These are phyloP conservation scores for Bruguiera sexangula DNA, from an alignment of 345 rosid species.

Conservation along the genomic window DNA sequence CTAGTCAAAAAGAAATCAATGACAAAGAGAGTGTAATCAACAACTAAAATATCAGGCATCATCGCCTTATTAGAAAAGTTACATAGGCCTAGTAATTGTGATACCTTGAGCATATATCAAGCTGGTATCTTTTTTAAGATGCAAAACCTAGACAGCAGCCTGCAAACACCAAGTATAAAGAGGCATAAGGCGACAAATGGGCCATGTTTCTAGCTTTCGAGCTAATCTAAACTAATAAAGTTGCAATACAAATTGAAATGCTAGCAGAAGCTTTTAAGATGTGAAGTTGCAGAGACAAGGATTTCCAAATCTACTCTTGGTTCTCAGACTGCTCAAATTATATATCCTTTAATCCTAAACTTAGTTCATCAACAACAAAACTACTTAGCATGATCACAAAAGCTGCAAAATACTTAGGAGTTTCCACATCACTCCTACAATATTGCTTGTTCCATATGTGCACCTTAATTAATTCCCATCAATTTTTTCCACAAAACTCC, in stretches of 20 bases:
- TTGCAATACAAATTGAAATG: not conserved
- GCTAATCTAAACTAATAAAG: not conserved
- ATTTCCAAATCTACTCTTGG: too few relatives aligned
- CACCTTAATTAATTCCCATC: too few relatives aligned
- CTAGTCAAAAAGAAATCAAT: not conserved
- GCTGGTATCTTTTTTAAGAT: not conserved
- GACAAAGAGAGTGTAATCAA: not conserved
- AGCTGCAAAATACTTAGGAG: too few relatives aligned
- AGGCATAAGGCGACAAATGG: not conserved
- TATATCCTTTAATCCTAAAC: too few relatives aligned
- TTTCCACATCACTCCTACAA: too few relatives aligned
- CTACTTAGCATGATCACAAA: too few relatives aligned
- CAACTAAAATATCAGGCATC: not conserved
- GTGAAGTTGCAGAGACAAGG: not conserved
- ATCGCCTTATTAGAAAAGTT: not conserved
- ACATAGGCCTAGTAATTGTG: not conserved
- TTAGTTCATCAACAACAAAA: too few relatives aligned
- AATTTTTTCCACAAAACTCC: too few relatives aligned
- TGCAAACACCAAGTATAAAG: not conserved
- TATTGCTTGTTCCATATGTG: too few relatives aligned
- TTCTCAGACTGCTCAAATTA: too few relatives aligned
- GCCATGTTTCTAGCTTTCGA: not conserved
- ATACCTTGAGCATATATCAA: not conserved
- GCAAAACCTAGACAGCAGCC: not conserved
- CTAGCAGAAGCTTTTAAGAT: not conserved